Conservation (phyloP, 1,139 yeast species). For the Casaregolazyma lundiana region DNA sequence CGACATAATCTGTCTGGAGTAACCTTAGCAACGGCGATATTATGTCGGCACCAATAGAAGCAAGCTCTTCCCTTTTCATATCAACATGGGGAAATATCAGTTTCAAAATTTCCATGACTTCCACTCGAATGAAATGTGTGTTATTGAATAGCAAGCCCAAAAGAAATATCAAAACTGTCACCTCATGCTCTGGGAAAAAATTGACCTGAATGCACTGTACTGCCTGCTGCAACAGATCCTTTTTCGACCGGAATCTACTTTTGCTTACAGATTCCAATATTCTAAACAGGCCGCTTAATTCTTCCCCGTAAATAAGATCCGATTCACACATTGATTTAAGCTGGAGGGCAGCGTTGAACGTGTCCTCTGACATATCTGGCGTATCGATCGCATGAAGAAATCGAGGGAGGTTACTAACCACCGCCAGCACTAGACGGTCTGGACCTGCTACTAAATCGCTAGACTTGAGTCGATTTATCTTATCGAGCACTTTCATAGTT, state of each 20-base stretch:
- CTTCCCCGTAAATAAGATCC: slow-evolving; percentile 24
- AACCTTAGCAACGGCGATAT: slow-evolving; percentile 84
- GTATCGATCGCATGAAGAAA: slow-evolving; percentile 73
- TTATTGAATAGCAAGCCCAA: slow-evolving; percentile 76
- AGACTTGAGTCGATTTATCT: slow-evolving; percentile 60
- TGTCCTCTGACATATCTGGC: slow-evolving; percentile 36
- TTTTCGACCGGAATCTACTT: slow-evolving; percentile 76
- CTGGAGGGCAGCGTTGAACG: slow-evolving; percentile 24
- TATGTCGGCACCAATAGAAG: slow-evolving; percentile 91
- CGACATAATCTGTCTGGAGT: slow-evolving; percentile 80
- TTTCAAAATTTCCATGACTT: slow-evolving; percentile 71
- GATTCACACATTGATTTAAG: slow-evolving; percentile 57
- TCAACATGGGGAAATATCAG: slow-evolving; percentile 74
- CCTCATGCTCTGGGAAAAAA: slow-evolving; percentile 73
- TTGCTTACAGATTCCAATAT: slow-evolving; percentile 74
- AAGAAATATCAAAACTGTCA: slow-evolving; percentile 67
- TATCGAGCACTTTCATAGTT: slow-evolving; percentile 67
- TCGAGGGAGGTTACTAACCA: slow-evolving; percentile 77
- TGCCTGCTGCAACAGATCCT: slow-evolving; percentile 80
- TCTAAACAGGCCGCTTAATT: slow-evolving; percentile 60
- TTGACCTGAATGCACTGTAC: slow-evolving; percentile 60
- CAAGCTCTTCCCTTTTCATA: slow-evolving; percentile 70
- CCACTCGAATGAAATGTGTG: slow-evolving; percentile 71
- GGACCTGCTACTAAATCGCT: slow-evolving; percentile 77
- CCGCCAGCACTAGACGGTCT: slow-evolving; percentile 62